Evolutionary conservation across 2,329 filamentous ascomycete species (phyloP).

Genomic region (Purpureocillium takamizusanense): DNA sequence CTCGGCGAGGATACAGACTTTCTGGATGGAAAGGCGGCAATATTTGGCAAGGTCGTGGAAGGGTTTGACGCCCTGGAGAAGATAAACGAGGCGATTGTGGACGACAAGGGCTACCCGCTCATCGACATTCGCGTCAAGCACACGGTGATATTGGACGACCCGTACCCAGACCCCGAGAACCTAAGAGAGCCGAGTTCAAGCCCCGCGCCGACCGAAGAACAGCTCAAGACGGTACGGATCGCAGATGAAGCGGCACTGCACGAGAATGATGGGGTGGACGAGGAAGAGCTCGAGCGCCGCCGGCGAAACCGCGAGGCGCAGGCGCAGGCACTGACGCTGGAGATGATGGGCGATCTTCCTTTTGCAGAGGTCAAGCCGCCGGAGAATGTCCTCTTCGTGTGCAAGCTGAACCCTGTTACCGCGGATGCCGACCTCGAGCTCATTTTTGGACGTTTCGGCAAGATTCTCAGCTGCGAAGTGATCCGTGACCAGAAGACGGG

Average conservation of each 20-base stretch:
- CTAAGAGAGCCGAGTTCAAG: conserved; percentile 70
- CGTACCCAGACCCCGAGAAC: conserved; percentile 72
- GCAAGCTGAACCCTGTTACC: conserved; percentile 96
- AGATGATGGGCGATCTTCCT: conserved; percentile 95
- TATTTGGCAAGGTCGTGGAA: conserved; percentile 93
- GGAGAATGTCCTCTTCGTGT: conserved; percentile 95
- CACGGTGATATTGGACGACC: conserved; percentile 85
- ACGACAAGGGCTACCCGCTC: conserved; percentile 76
- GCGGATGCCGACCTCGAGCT: conserved; percentile 89
- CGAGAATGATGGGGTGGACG: conserved; percentile 60
- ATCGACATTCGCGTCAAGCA: conserved; percentile 94
- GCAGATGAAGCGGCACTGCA: conserved; percentile 78
- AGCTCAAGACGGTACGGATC: conserved; percentile 86
- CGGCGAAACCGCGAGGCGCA: conserved; percentile 84
- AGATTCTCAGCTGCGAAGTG: conserved; percentile 90
- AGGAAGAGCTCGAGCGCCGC: conserved; percentile 70
- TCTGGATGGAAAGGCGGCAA: conserved; percentile 84
- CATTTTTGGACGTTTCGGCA: conserved; percentile 95
- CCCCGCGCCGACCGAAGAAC: conserved; percentile 72
- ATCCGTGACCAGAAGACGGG: conserved; percentile 90
- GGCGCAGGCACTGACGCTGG: conserved; percentile 86
- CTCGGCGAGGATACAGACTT: conserved; percentile 84
- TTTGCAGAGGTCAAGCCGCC: conserved; percentile 97
- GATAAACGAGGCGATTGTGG: conserved; percentile 83
- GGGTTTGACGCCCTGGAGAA: conserved; percentile 91